phyloP scores from a whole-genome alignment of 257 asterid genomes.

The Marsdenia floribunda region DNA sequence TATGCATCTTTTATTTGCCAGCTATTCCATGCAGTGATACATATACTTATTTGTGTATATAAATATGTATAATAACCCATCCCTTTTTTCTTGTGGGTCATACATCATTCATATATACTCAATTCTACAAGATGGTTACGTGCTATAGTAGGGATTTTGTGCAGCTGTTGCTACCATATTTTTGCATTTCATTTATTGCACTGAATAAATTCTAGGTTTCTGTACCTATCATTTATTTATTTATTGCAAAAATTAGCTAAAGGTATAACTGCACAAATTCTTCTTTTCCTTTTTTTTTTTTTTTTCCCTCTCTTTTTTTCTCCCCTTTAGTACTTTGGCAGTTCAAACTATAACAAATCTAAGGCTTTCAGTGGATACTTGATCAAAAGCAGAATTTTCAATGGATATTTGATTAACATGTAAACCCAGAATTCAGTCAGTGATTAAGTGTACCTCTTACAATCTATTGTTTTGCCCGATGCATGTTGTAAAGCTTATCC shows the following conservation, averaged over 20 bases:
- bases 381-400: neutral
- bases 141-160: neutral
- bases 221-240: neutral
- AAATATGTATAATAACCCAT: neutral
- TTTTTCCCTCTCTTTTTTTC: neutral
- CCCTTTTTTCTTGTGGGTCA: neutral
- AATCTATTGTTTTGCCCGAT: neutral
- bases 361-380: neutral
- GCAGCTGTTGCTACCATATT: neutral
- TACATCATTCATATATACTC: neutral
- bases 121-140: neutral
- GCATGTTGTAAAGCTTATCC: neutral
- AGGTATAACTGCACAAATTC: neutral
- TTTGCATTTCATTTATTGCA: neutral
- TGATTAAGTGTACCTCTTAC: neutral
- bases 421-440: neutral
- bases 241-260: neutral
- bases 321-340: neutral
- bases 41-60: neutral
- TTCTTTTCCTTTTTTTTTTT: no score
- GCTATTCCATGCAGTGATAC: neutral
- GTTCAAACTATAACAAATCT: neutral
- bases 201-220: neutral
- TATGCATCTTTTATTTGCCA: neutral
- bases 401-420: neutral